These are phyloP conservation scores for Metschnikowia chrysomelidarum DNA, from an alignment of 805 yeast species.

Conservation along the genomic window DNA sequence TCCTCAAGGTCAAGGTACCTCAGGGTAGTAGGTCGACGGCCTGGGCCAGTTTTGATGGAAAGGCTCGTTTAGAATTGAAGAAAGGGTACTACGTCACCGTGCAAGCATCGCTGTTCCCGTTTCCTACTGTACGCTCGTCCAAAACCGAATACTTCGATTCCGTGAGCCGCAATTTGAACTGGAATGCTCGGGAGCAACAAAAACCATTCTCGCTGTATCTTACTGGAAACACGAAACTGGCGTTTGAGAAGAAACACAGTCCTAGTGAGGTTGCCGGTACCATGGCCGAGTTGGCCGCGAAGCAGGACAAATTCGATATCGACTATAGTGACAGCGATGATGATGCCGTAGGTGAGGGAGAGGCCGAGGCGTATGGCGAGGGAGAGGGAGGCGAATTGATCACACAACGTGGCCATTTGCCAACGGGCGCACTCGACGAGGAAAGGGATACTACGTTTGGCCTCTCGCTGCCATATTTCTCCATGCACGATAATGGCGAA, in stretches of 20 bases:
- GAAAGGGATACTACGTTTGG: conserved; percentile 17
- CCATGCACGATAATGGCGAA: conserved; percentile 30
- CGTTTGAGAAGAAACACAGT: conserved; percentile 28
- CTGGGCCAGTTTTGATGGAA: conserved; percentile 96
- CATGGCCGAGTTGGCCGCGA: conserved; percentile 13
- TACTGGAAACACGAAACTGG: conserved; percentile 48
- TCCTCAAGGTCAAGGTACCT: conserved; percentile 79
- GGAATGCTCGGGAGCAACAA: conserved; percentile 91
- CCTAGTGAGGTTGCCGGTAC: conserved; percentile 12
- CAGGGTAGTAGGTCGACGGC: conserved; percentile 79
- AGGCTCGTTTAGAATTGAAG: conserved; percentile 73
- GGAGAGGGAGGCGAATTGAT: conserved; percentile 7
- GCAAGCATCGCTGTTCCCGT: conserved; percentile 85
- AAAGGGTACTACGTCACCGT: conserved; percentile 86
- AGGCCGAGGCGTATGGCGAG: background rate
- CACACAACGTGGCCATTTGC: conserved; percentile 4
- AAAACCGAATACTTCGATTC: conserved; percentile 79
- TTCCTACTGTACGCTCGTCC: conserved; percentile 84
- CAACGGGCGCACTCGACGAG: conserved; percentile 19
- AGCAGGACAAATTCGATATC: conserved; percentile 35
- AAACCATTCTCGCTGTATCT: conserved; percentile 69
- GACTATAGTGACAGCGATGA: conserved; percentile 28
- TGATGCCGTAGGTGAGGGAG: conserved; percentile 10
- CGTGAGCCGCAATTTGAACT: conserved; percentile 81
- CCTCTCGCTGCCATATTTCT: conserved; percentile 28